A percentile compares a stretch with the other conserved stretches of the same genome.
These are phyloP conservation scores for Neurospora pannonica DNA, from an alignment of 495 filamentous ascomycete species.

Conservation along the genomic window DNA sequence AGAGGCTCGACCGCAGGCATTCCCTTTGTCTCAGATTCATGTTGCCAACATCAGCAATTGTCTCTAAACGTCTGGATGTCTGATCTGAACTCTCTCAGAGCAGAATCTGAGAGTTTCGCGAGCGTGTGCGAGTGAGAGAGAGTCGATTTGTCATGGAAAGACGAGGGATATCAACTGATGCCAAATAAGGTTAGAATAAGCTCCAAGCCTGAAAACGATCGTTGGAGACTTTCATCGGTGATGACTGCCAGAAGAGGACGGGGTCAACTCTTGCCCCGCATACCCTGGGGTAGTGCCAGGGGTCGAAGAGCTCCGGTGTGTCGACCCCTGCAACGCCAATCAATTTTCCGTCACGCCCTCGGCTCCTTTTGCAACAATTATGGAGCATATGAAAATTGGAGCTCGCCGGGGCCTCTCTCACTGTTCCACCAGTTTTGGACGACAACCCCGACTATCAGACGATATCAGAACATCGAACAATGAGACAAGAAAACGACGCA, in stretches of 20 bases:
- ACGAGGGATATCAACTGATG: background rate
- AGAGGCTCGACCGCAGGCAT: background rate
- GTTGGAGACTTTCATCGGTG: constrained; percentile 2
- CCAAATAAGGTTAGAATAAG: background rate
- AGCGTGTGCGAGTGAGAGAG: background rate
- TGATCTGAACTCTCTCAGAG: background rate
- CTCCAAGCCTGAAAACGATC: background rate
- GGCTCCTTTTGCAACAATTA: constrained; percentile 10
- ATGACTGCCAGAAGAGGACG: constrained; percentile 18
- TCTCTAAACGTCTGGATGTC: background rate
- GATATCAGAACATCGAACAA: background rate
- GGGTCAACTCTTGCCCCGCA: constrained; percentile 9
- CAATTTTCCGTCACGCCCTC: constrained; percentile 10
- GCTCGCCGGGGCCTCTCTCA: background rate
- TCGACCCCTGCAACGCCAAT: constrained; percentile 3
- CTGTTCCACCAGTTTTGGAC: background rate
- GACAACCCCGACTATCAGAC: background rate
- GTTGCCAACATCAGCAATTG: background rate
- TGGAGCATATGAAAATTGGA: constrained; percentile 25
- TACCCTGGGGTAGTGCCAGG: constrained; percentile 13
- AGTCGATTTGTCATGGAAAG: background rate
- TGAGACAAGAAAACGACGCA: background rate
- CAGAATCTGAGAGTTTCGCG: background rate
- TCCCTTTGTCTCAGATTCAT: background rate
- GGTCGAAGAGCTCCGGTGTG: background rate